These are phyloP conservation scores for Austroboletus eburneus DNA, from an alignment of 768 basidiomycete genomes.

Conservation along the genomic window DNA sequence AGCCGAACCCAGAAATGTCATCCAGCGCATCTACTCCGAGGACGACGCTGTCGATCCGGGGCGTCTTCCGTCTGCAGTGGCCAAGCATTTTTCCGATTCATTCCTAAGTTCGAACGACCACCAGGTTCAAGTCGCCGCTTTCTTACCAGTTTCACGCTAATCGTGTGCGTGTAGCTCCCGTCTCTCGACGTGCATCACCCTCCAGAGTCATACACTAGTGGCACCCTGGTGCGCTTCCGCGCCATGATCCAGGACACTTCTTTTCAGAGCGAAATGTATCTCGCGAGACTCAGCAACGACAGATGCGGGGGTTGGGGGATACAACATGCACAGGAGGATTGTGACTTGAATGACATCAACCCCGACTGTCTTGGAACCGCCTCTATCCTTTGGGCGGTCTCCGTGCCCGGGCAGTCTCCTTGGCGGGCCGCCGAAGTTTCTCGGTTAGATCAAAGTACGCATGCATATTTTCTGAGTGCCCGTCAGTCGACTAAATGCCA, in stretches of 20 bases:
- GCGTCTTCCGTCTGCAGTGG: conserved; percentile 40
- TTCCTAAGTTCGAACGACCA: conserved; percentile 38
- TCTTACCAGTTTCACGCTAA: neutral
- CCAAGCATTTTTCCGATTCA: conserved; percentile 42
- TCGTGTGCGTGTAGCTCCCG: conserved; percentile 47
- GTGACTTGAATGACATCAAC: conserved; percentile 28
- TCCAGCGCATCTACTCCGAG: conserved; percentile 53
- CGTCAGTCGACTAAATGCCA: neutral
- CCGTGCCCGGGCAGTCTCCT: conserved; percentile 60
- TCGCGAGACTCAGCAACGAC: conserved; percentile 41
- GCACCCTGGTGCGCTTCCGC: conserved; percentile 66
- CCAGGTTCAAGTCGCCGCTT: conserved; percentile 18
- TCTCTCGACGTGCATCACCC: conserved; percentile 44
- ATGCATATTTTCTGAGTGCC: conserved; percentile 1
- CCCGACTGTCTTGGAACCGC: conserved; percentile 58
- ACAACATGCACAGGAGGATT: conserved; percentile 27
- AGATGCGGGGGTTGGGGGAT: conserved; percentile 77
- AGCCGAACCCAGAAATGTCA: conserved; percentile 42
- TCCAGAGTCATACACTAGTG: conserved; percentile 44
- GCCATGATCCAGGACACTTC: conserved; percentile 85
- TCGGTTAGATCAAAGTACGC: conserved; percentile 17
- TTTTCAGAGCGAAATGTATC: conserved; percentile 66
- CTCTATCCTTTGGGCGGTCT: conserved; percentile 67
- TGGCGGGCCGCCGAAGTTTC: conserved; percentile 47
- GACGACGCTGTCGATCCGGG: conserved; percentile 12